Percentiles rank a stretch among this genome's conserved stretches.
These are phyloP conservation scores for Tuctoria greenei DNA, from an alignment of 176 grass and related monocot species.

Conservation along the genomic window DNA sequence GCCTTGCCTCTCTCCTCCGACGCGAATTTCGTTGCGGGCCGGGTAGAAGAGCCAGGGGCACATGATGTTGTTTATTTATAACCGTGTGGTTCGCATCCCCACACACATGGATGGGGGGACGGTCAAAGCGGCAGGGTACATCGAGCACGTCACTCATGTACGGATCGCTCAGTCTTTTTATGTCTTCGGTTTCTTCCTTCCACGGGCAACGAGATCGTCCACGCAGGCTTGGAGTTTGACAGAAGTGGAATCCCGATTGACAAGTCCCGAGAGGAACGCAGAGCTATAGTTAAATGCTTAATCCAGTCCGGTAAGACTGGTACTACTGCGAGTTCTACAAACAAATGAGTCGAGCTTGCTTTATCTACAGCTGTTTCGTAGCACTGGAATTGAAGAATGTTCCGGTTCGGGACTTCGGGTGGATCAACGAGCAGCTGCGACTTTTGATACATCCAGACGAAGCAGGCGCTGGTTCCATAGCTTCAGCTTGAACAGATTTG, in stretches of 20 bases:
- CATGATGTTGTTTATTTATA: not conserved
- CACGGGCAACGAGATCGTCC: not conserved
- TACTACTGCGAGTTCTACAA: not conserved
- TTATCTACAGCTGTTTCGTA: not conserved
- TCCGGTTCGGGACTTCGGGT: not conserved
- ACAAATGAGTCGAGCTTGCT: not conserved
- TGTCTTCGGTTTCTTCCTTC: not conserved
- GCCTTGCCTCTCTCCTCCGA: not conserved
- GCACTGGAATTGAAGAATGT: not conserved
- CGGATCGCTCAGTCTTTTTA: conserved; percentile 26
- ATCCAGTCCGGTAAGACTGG: not conserved
- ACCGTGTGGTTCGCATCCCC: conserved; percentile 26
- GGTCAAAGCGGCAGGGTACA: conserved; percentile 35
- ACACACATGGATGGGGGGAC: not conserved
- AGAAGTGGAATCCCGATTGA: not conserved
- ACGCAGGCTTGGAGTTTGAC: not conserved
- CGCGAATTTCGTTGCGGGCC: conserved; percentile 30
- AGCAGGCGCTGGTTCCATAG: not conserved
- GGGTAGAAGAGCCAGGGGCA: not conserved
- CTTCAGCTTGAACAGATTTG: not conserved
- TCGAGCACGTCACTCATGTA: conserved; percentile 35
- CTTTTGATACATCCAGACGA: conserved; percentile 13
- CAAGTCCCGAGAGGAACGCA: not conserved
- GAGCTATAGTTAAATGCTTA: not conserved
- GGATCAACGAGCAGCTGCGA: not conserved